phyloP scores from a whole-genome alignment of 2,329 filamentous ascomycete species.

The Onygenales sp. region DNA sequence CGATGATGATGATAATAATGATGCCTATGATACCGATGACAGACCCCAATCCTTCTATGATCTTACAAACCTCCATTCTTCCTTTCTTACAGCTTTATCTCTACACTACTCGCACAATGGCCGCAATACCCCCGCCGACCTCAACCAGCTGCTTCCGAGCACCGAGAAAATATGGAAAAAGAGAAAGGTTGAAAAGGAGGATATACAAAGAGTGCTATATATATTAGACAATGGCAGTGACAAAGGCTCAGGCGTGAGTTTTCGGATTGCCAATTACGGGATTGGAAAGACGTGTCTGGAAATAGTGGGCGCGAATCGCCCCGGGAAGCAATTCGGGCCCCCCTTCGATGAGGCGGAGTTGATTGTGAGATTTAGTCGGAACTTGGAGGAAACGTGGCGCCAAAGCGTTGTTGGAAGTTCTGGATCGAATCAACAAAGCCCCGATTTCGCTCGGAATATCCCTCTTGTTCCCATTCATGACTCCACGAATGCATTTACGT shows the following conservation, averaged over 20 bases:
- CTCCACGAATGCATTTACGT: constrained; percentile 24
- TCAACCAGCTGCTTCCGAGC: constrained; percentile 51
- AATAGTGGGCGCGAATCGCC: constrained; percentile 8
- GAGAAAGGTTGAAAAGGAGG: constrained; percentile 54
- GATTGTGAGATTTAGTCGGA: constrained; percentile 41
- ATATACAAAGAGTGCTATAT: constrained; percentile 58
- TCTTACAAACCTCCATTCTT: constrained; percentile 53
- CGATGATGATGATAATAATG: constrained; percentile 4
- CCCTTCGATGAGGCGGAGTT: constrained; percentile 37
- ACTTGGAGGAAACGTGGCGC: constrained; percentile 38
- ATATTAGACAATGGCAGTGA: constrained; percentile 25
- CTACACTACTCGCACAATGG: constrained; percentile 64
- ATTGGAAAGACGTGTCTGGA: constrained; percentile 31
- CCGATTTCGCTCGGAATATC: constrained; percentile 24
- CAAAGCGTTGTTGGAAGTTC: constrained; percentile 26
- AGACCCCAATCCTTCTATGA: constrained; percentile 33
- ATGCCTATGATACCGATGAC: constrained; percentile 33
- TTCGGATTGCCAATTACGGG: constrained; percentile 33
- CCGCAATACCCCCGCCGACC: constrained; percentile 51
- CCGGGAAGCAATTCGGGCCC: constrained; percentile 7
- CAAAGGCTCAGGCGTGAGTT: constrained; percentile 8
- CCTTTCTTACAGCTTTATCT: constrained; percentile 59
- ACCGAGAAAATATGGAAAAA: constrained; percentile 65
- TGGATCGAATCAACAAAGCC: constrained; percentile 20
- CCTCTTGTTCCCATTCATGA: constrained; percentile 27